phyloP scores from a whole-genome alignment of 768 basidiomycete genomes.

The Phanerochaete sordida region DNA sequence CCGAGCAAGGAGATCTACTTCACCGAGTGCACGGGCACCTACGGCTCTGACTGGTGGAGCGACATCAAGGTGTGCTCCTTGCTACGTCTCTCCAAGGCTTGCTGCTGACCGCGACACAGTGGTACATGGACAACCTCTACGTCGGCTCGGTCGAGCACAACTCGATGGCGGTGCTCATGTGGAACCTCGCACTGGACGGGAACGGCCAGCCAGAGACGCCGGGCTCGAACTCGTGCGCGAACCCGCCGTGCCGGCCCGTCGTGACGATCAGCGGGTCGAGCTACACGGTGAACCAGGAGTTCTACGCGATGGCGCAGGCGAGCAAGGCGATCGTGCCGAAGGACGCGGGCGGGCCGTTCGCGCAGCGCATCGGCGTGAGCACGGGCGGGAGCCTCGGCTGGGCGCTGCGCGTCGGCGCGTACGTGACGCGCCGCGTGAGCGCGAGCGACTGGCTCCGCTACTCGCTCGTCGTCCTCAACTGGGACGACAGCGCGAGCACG shows the following conservation, averaged over 20 bases:
- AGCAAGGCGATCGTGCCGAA: slow-evolving; percentile 71
- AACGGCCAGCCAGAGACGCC: slow-evolving; percentile 64
- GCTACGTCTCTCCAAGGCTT: neutral
- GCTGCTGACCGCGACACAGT: slow-evolving; percentile 32
- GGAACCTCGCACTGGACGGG: slow-evolving; percentile 69
- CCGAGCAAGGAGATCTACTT: slow-evolving; percentile 56
- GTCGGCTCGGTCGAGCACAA: slow-evolving; percentile 41
- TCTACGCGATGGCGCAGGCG: slow-evolving; percentile 72
- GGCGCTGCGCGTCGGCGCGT: slow-evolving; percentile 65
- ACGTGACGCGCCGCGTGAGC: slow-evolving; percentile 51
- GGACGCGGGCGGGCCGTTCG: slow-evolving; percentile 65
- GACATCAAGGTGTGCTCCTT: slow-evolving; percentile 60
- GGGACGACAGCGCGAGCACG: slow-evolving; percentile 48
- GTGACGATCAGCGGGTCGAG: slow-evolving; percentile 56
- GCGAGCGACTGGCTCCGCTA: slow-evolving; percentile 60
- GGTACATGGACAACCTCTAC: slow-evolving; percentile 69
- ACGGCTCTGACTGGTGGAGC: slow-evolving; percentile 74
- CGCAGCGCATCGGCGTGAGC: slow-evolving; percentile 60
- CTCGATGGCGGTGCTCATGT: slow-evolving; percentile 45
- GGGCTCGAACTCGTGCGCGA: slow-evolving; percentile 58
- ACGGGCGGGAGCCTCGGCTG: slow-evolving; percentile 54
- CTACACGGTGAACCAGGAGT: slow-evolving; percentile 72
- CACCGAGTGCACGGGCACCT: slow-evolving; percentile 63
- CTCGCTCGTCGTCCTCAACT: slow-evolving; percentile 72
- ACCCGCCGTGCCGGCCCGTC: slow-evolving; percentile 60